Evolutionary conservation across 176 grass and related monocot species (phyloP).

Genomic region (Dendrocalamus sinicus): DNA sequence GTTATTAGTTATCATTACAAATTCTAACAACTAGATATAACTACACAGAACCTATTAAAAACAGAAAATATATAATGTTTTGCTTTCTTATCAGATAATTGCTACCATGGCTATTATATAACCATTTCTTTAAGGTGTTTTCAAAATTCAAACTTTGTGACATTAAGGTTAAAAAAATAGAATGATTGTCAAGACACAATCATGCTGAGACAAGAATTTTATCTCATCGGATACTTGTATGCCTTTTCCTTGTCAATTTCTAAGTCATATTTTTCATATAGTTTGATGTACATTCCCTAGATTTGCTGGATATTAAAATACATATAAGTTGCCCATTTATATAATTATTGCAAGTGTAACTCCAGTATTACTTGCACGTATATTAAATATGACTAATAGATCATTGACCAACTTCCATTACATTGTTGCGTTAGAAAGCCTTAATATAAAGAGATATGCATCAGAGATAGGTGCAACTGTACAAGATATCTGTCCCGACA

Average conservation of each 20-base stretch:
- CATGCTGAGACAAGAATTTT: neutral
- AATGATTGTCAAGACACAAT: conserved; percentile 13
- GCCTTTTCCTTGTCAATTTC: conserved; percentile 23
- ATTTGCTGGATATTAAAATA: conserved; percentile 32
- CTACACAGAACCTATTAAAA: neutral
- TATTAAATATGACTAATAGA: conserved; percentile 27
- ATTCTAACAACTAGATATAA: neutral
- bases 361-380: conserved; percentile 8
- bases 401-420: neutral
- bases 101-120: neutral
- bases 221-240: neutral
- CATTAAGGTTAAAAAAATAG: conserved; percentile 14
- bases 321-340: conserved; percentile 5
- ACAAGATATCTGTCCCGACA: conserved; percentile 13
- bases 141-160: neutral
- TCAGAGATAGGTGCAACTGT: conserved; percentile 32
- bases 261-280: neutral
- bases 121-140: conserved; percentile 29
- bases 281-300: neutral
- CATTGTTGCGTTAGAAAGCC: neutral
- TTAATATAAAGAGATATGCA: neutral
- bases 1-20: conserved; percentile 10
- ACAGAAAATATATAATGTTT: conserved; percentile 11
- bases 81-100: conserved; percentile 24
- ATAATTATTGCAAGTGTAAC: conserved; percentile 13